phyloP scores from a whole-genome alignment of 1,284 basidiomycete species.

The Flammula alnicola region DNA sequence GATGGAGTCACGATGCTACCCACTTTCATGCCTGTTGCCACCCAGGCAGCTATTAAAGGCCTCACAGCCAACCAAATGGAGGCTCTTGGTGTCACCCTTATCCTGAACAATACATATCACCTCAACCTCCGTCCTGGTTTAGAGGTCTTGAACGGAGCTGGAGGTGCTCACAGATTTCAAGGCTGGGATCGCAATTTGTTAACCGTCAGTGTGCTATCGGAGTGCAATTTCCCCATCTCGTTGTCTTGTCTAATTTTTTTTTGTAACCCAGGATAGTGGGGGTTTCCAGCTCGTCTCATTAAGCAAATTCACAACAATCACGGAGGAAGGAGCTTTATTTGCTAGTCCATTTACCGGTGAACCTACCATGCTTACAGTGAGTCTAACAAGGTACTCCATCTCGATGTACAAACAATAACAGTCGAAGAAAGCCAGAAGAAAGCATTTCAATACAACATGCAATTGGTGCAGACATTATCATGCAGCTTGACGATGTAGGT shows the following conservation, averaged over 20 bases:
- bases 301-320: constrained; percentile 82
- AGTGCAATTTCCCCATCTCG: constrained; percentile 5
- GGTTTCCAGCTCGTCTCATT: constrained; percentile 88
- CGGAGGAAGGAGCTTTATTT: constrained; percentile 85
- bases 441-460: constrained; percentile 85
- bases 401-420: constrained; percentile 17
- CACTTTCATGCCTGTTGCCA: constrained; percentile 91
- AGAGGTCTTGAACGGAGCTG: constrained; percentile 68
- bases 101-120: constrained; percentile 88
- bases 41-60: constrained; percentile 87
- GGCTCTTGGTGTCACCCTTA: constrained; percentile 75
- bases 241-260: constrained; percentile 6
- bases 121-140: constrained; percentile 81
- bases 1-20: constrained; percentile 82
- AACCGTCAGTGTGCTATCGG: constrained; percentile 54
- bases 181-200: constrained; percentile 83
- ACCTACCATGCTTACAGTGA: constrained; percentile 82
- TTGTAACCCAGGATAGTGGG: constrained; percentile 68
- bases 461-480: constrained; percentile 89
- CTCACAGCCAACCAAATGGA: constrained; percentile 85
- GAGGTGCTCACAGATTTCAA: constrained; percentile 85
- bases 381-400: constrained; percentile 21
- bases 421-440: constrained; percentile 70
- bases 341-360: constrained; percentile 82
- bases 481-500: constrained; percentile 92